A percentile compares a stretch with the other conserved stretches of the same genome.
Evolutionary conservation across 495 filamentous ascomycete species (phyloP).

Genomic region (Aspergillus campestris): DNA sequence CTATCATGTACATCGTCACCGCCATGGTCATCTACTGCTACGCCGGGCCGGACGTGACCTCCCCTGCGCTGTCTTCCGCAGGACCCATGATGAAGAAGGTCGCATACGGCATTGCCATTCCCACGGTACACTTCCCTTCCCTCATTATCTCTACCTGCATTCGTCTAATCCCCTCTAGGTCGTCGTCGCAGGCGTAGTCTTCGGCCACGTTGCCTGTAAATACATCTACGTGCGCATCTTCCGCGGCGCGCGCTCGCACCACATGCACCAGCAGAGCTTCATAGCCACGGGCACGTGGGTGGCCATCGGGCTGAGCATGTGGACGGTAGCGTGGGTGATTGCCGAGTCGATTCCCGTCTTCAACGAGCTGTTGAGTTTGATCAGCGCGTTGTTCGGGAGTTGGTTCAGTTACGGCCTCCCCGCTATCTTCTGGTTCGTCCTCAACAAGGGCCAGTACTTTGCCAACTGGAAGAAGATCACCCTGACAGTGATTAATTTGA

Average conservation of each 20-base stretch:
- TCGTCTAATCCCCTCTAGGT: slow-evolving; percentile 10
- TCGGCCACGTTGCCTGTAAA: slow-evolving; percentile 52
- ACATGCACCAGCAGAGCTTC: slow-evolving; percentile 49
- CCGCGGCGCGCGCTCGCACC: slow-evolving; percentile 44
- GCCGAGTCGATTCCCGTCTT: slow-evolving; percentile 68
- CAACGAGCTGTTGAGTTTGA: slow-evolving; percentile 51
- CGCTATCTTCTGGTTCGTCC: slow-evolving; percentile 33
- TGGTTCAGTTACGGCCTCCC: slow-evolving; percentile 38
- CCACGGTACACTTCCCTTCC: slow-evolving; percentile 39
- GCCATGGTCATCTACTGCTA: slow-evolving; percentile 56
- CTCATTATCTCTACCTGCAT: not conserved
- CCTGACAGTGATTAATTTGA: slow-evolving; percentile 26
- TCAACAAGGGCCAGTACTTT: slow-evolving; percentile 31
- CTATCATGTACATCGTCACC: slow-evolving; percentile 45
- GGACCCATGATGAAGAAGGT: slow-evolving; percentile 53
- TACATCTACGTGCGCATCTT: slow-evolving; percentile 60
- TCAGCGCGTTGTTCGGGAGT: slow-evolving; percentile 30
- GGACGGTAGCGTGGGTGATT: slow-evolving; percentile 60
- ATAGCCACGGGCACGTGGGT: slow-evolving; percentile 46
- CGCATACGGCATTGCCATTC: slow-evolving; percentile 68
- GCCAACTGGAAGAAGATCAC: slow-evolving; percentile 18
- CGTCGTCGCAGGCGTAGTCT: slow-evolving; percentile 42
- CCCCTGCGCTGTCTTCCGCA: slow-evolving; percentile 62
- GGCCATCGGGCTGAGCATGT: slow-evolving; percentile 45
- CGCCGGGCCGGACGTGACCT: slow-evolving; percentile 57